Percentiles rank a stretch among this genome's conserved stretches.
Evolutionary conservation across 441 rosid genomes (phyloP).

Genomic region (Croton setiger): DNA sequence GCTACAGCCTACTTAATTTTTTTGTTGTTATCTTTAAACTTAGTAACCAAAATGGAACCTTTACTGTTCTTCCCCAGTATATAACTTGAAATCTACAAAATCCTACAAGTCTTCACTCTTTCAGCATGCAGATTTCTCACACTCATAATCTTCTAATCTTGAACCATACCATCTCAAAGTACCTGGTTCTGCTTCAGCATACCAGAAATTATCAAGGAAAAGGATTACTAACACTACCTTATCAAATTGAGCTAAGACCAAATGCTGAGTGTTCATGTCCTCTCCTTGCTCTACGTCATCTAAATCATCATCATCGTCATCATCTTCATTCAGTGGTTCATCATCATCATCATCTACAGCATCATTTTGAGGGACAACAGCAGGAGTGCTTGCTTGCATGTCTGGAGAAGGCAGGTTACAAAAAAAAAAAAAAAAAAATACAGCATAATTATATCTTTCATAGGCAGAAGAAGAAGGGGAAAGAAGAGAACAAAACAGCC

Average conservation of each 20-base stretch:
- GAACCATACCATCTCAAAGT: not conserved
- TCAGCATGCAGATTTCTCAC: not conserved
- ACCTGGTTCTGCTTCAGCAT: not conserved
- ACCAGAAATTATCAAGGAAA: not conserved
- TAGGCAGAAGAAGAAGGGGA: not conserved
- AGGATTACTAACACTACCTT: slow-evolving; percentile 44
- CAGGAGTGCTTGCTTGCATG: slow-evolving; percentile 76
- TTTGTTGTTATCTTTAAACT: too few relatives aligned
- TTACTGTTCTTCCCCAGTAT: too few relatives aligned
- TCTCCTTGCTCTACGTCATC: slow-evolving; percentile 88
- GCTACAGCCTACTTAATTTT: too few relatives aligned
- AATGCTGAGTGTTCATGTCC: slow-evolving; percentile 87
- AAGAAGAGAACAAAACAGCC: not conserved
- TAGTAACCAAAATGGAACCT: too few relatives aligned
- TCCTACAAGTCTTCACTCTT: not conserved
- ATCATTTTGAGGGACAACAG: slow-evolving; percentile 47
- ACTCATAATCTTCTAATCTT: not conserved
- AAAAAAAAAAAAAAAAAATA: slow-evolving; percentile 6
- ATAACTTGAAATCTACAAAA: not conserved
- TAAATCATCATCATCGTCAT: slow-evolving; percentile 67
- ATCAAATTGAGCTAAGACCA: slow-evolving; percentile 97
- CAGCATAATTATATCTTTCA: not conserved
- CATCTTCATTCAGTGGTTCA: slow-evolving; percentile 90
- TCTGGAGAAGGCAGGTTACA: slow-evolving; percentile 40
- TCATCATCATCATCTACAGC: slow-evolving; percentile 71